Percentiles rank a stretch among this genome's conserved stretches.
Evolutionary conservation across 1,284 basidiomycete genomes (phyloP).

Genomic region (Naganishia albida): DNA sequence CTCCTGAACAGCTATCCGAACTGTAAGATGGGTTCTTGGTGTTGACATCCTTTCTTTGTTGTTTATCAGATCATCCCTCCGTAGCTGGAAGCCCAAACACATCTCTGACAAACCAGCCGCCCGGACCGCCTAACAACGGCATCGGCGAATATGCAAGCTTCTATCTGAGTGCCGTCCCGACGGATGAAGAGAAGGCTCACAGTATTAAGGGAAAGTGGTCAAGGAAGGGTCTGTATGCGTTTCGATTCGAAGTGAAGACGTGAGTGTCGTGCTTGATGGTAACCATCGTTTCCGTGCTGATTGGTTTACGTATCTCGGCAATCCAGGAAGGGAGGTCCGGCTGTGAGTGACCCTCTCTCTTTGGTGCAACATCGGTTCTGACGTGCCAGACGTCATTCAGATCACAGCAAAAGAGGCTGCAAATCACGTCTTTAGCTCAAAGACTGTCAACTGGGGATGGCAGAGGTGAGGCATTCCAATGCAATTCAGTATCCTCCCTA

Average conservation of each 20-base stretch:
- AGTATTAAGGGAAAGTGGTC: conserved; percentile 71
- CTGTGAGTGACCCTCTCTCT: background rate
- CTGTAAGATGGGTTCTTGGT: background rate
- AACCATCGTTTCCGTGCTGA: background rate
- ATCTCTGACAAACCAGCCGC: conserved; percentile 14
- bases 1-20: conserved; percentile 28
- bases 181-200: conserved; percentile 69
- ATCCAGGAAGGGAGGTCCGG: conserved; percentile 4
- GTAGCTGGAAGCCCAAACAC: conserved; percentile 21
- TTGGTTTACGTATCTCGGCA: background rate
- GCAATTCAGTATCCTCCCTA: background rate
- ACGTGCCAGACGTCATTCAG: conserved; percentile 57
- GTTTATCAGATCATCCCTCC: background rate
- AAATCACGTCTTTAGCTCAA: conserved; percentile 78
- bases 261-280: conserved; percentile 43
- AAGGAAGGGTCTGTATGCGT: conserved; percentile 78
- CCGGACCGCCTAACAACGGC: conserved; percentile 3
- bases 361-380: background rate
- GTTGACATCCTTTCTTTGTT: background rate
- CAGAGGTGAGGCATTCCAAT: conserved; percentile 47
- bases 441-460: conserved; percentile 85
- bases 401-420: conserved; percentile 71
- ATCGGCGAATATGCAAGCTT: conserved; percentile 64
- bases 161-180: conserved; percentile 69
- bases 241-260: conserved; percentile 78